These are phyloP conservation scores for Tylopilus plumbeoviolaceoides DNA, from an alignment of 768 basidiomycete genomes.

Conservation along the genomic window DNA sequence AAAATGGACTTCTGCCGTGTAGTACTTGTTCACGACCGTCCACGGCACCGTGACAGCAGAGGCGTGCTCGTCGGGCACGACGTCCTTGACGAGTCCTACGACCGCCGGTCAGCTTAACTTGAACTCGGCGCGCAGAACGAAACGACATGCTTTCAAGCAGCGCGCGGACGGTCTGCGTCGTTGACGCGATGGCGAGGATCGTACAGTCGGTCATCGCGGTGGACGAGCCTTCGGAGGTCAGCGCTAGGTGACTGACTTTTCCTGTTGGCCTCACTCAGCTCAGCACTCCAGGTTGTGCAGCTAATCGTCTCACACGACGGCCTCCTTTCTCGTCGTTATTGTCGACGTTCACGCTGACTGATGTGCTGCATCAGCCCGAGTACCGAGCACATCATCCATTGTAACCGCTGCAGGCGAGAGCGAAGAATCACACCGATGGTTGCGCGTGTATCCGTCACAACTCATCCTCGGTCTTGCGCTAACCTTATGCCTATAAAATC, in stretches of 20 bases:
- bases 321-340: neutral
- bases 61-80: constrained; percentile 15
- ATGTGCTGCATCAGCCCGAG: constrained; percentile 9
- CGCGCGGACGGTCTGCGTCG: constrained; percentile 13
- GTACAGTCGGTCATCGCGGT: constrained; percentile 18
- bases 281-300: too few relatives aligned
- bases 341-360: constrained; percentile 1
- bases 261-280: too few relatives aligned
- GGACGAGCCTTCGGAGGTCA: neutral
- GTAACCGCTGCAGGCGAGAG: too few relatives aligned
- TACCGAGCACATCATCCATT: constrained; percentile 13
- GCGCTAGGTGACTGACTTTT: neutral
- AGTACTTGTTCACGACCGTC: constrained; percentile 80
- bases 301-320: neutral
- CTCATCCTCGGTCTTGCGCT: constrained; percentile 1
- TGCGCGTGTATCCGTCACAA: too few relatives aligned
- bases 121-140: neutral
- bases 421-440: too few relatives aligned
- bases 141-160: constrained; percentile 26
- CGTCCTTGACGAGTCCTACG: constrained; percentile 21
- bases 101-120: constrained; percentile 16
- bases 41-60: constrained; percentile 55
- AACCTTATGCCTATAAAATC: constrained; percentile 9
- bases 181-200: constrained; percentile 25
- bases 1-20: constrained; percentile 74